Evolutionary conservation across 169 alveolate genomes (phyloP).

Genomic region (Plasmodium gallinaceum): DNA sequence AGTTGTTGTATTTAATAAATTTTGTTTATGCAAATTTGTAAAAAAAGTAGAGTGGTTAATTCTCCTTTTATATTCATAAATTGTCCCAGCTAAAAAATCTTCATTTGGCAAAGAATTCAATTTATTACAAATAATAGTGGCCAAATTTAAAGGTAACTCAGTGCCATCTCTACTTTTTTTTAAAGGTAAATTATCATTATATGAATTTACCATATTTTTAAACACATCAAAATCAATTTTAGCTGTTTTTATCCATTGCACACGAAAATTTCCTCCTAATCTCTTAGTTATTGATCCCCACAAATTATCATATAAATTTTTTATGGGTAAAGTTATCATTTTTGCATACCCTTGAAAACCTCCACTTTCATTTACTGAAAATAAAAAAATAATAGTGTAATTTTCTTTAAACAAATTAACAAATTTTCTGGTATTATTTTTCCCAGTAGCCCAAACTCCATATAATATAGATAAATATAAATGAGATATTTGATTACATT

Average conservation of each 20-base stretch:
- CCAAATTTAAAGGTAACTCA: constrained; percentile 85
- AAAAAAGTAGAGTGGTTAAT: constrained; percentile 51
- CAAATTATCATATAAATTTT: constrained; percentile 80
- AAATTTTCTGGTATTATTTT: constrained; percentile 80
- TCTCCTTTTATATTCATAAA: constrained; percentile 71
- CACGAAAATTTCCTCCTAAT: constrained; percentile 89
- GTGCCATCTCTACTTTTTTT: constrained; percentile 89
- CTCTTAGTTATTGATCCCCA: constrained; percentile 86
- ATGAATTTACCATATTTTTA: constrained; percentile 83
- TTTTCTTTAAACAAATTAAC: constrained; percentile 77
- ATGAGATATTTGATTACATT: constrained; percentile 85
- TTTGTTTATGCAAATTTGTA: constrained; percentile 42
- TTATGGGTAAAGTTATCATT: constrained; percentile 84
- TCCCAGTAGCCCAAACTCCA: constrained; percentile 90
- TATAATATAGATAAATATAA: constrained; percentile 82
- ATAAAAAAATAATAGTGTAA: constrained; percentile 84
- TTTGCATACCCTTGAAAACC: constrained; percentile 89
- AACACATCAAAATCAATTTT: constrained; percentile 84
- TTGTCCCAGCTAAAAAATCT: constrained; percentile 65
- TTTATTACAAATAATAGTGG: constrained; percentile 80
- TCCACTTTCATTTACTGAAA: constrained; percentile 89
- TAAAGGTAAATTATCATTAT: constrained; percentile 85
- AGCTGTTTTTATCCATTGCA: constrained; percentile 88
- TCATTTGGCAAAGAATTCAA: constrained; percentile 52
- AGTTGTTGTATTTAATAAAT: constrained; percentile 48